Conservation (phyloP, 768 basidiomycete species). For the Gymnopilus dilepis region DNA sequence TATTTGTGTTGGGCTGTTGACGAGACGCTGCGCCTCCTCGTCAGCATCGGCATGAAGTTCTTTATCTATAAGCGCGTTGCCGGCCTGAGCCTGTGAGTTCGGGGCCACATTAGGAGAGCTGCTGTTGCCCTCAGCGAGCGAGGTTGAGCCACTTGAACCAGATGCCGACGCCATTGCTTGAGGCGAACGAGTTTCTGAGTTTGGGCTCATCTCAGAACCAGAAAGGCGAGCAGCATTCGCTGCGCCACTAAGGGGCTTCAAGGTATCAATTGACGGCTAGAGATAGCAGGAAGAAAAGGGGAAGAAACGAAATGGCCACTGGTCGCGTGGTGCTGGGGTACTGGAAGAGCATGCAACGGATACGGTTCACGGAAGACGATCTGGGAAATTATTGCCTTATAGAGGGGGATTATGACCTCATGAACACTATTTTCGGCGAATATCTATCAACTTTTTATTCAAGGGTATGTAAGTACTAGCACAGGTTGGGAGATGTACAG, state of each 20-base stretch:
- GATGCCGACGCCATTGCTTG: background rate
- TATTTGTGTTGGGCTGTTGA: background rate
- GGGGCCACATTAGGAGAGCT: background rate
- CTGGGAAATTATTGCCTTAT: background rate
- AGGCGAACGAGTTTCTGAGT: background rate
- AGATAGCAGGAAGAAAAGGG: background rate
- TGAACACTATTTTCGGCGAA: too few species aligned
- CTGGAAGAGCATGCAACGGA: background rate
- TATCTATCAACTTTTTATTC: too few species aligned
- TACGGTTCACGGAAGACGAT: background rate
- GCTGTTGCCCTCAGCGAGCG: background rate
- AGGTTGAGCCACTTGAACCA: background rate
- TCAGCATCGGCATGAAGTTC: background rate
- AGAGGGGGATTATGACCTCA: too few species aligned
- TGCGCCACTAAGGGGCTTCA: background rate
- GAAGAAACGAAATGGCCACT: background rate
- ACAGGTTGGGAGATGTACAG: too few species aligned
- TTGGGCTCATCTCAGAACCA: conserved; percentile 1
- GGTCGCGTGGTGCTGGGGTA: conserved; percentile 1
- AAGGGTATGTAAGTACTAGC: too few species aligned
- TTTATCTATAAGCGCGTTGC: background rate
- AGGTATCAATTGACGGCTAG: background rate
- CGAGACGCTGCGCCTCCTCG: background rate
- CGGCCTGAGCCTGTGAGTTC: background rate
- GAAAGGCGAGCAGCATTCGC: background rate